Conservation (phyloP, 73 alveolate species). For the Paramecium sonneborni region DNA sequence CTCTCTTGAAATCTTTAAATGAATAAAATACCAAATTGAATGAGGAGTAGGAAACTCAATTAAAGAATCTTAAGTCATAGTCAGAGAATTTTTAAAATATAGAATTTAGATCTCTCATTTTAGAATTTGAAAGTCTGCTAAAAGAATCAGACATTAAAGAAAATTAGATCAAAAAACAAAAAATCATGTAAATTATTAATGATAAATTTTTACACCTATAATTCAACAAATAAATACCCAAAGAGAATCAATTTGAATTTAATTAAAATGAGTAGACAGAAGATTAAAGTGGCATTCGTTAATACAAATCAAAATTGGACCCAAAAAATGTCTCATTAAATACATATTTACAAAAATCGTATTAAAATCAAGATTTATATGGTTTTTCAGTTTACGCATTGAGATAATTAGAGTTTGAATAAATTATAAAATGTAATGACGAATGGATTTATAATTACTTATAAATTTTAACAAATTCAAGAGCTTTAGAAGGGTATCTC, state of each 20-base stretch:
- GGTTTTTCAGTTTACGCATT: background rate
- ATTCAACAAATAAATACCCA: background rate
- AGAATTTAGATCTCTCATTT: background rate
- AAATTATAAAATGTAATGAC: background rate
- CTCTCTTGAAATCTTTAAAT: background rate
- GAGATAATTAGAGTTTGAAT: background rate
- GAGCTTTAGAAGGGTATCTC: background rate
- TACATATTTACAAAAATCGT: background rate
- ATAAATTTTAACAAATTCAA: background rate
- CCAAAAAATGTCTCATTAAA: background rate
- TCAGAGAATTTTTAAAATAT: background rate
- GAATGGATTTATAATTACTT: background rate
- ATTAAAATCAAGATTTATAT: background rate
- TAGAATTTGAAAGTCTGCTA: background rate
- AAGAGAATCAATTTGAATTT: background rate
- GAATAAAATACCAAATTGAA: background rate
- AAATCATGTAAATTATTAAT: background rate
- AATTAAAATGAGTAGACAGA: background rate
- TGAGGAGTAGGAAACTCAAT: background rate
- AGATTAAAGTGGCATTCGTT: background rate
- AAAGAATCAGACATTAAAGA: background rate
- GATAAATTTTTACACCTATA: background rate
- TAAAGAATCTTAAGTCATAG: background rate
- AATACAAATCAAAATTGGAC: background rate
- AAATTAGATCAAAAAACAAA: background rate